Conservation (phyloP, 495 filamentous ascomycete genomes). For the Neurospora tetrasperma region DNA sequence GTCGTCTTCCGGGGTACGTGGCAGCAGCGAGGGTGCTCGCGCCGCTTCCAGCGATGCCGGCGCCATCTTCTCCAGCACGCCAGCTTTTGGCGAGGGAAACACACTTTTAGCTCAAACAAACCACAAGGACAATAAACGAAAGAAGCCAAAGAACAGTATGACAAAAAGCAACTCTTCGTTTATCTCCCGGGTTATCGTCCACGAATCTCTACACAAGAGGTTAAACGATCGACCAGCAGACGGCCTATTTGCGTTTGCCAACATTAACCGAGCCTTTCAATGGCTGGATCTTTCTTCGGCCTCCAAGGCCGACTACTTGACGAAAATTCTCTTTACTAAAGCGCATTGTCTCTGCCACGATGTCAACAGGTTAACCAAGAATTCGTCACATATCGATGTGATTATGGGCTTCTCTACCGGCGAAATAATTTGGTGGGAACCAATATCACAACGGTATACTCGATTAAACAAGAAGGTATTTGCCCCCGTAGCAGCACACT, state of each 20-base stretch:
- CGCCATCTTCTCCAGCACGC: slow-evolving; percentile 34
- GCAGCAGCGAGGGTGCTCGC: slow-evolving; percentile 37
- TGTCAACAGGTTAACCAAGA: slow-evolving; percentile 76
- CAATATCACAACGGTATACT: slow-evolving; percentile 90
- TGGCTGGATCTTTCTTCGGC: slow-evolving; percentile 49
- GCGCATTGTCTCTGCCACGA: slow-evolving; percentile 94
- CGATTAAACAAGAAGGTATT: slow-evolving; percentile 79
- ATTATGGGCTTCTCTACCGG: slow-evolving; percentile 93
- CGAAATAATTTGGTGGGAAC: slow-evolving; percentile 98
- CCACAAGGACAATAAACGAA: slow-evolving; percentile 69
- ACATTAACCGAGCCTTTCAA: slow-evolving; percentile 87
- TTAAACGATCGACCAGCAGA: slow-evolving; percentile 67
- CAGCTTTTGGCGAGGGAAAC: slow-evolving; percentile 85
- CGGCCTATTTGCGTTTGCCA: slow-evolving; percentile 83
- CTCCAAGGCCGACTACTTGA: slow-evolving; percentile 70
- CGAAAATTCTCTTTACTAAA: slow-evolving; percentile 93
- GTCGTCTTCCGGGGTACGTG: slow-evolving; percentile 46
- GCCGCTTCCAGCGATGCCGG: slow-evolving; percentile 32
- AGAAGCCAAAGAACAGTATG: slow-evolving; percentile 95
- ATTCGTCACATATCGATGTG: slow-evolving; percentile 68
- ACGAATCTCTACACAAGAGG: slow-evolving; percentile 69
- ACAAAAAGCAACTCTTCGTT: slow-evolving; percentile 97
- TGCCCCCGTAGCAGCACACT: neutral
- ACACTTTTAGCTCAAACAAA: slow-evolving; percentile 48
- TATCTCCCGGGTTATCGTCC: slow-evolving; percentile 86